Base-by-base conservation (phyloP, 768 basidiomycete genomes). In the Mycena galericulata region DNA sequence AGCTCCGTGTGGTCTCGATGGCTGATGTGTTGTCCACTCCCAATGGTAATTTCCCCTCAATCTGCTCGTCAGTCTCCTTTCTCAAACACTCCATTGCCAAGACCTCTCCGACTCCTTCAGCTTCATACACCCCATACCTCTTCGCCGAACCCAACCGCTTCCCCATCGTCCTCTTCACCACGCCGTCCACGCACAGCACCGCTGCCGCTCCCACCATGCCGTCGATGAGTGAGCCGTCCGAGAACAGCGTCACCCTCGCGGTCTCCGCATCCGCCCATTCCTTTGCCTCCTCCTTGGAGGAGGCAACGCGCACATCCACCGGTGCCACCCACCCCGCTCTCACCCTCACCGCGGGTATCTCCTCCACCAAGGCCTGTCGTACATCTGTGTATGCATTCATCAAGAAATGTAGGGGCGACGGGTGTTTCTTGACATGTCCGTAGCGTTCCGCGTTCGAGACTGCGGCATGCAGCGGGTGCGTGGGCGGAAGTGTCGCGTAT, bases 381-480 rank as follows among this genome's bases (percentile, higher is more conserved):
- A 65, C 22, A 20, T 60, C 26, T 17, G 7, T 32, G 30, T 53
- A 53, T 7, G 12, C 30, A 14, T 30, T 53, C 50, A 53, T 53
- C 18, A 53, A 29, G 40, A 69, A 46, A 26, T 59, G 59, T 27
- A 70, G 51, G 3, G 74, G 70, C 26, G 38, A 50, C 45, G 40
- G 24, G 43, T 72, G 70, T n/a, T 14, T 18, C 49, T 65, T 45
- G 10, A 71, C 64, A 8, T 68, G 49, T 38, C 47, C 26, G 5
- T 36, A 26, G 12, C 27, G 18, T 24, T 59, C 63, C 56, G 60
- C 65, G 12, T 50, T 59, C 12, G n/a, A 14, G 8, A 70, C 49
- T 15, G 65, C 47, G 12, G 38, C 47, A 62, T 59, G 32, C 6
- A 78, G 63, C 22, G 77, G 77, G 67, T 77, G 67, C 3, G 58